phyloP scores from a whole-genome alignment of 345 rosid species.

The Citrus hindsii region DNA sequence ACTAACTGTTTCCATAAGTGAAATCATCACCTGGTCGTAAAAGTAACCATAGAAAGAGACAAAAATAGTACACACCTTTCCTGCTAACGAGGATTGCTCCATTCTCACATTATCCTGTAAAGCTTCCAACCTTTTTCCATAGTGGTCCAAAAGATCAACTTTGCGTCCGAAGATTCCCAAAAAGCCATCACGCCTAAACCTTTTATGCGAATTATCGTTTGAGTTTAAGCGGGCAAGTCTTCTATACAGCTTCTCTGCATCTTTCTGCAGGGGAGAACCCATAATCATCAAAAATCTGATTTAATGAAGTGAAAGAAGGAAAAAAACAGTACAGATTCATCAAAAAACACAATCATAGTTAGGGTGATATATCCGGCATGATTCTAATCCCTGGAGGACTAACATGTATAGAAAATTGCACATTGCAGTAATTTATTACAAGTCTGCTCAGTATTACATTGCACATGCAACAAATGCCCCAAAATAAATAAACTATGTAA shows the following conservation, averaged over 20 bases:
- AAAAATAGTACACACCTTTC: constrained; percentile 46
- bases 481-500: neutral
- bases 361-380: neutral
- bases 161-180: constrained; percentile 66
- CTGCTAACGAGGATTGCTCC: constrained; percentile 49
- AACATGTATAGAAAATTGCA: neutral
- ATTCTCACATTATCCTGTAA: constrained; percentile 58
- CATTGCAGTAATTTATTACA: neutral
- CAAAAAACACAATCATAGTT: neutral
- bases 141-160: constrained; percentile 57
- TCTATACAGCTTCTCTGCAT: constrained; percentile 60
- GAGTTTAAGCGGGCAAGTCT: constrained; percentile 54
- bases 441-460: too few relatives aligned
- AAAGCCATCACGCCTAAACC: constrained; percentile 53
- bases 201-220: constrained; percentile 26
- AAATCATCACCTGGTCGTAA: neutral
- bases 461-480: neutral
- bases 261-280: constrained; percentile 38
- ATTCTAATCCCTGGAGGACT: neutral
- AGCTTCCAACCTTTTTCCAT: constrained; percentile 62
- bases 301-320: constrained; percentile 5
- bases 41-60: neutral
- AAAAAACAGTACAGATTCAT: constrained; percentile 1
- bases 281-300: constrained; percentile 4
- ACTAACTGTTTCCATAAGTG: neutral